Conservation (phyloP, 139 green algal genomes). For the Volvox africanus region DNA sequence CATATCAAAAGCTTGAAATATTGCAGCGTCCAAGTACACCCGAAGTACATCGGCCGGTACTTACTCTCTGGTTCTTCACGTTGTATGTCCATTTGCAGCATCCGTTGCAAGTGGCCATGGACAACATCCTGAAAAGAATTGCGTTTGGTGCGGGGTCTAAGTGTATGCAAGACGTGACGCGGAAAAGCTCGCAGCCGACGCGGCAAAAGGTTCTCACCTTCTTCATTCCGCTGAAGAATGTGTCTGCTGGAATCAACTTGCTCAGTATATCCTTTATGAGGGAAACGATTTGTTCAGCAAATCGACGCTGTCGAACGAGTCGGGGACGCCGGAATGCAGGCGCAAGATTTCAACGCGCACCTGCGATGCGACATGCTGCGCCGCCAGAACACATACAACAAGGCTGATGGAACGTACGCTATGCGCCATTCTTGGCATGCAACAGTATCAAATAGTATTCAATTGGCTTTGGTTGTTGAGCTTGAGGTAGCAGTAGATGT, state of each 20-base stretch:
- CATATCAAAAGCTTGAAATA: background rate
- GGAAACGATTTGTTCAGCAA: background rate
- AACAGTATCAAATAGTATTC: background rate
- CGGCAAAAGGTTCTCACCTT: background rate
- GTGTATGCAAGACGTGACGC: background rate
- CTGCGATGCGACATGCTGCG: background rate
- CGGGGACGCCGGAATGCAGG: background rate
- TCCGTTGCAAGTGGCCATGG: conserved; percentile 9
- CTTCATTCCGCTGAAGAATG: background rate
- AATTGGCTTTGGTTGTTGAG: background rate
- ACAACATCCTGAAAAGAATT: background rate
- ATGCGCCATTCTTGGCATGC: background rate
- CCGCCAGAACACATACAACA: background rate
- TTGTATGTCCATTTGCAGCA: background rate
- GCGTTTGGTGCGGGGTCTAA: background rate
- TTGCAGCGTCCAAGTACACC: background rate
- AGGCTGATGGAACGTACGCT: background rate
- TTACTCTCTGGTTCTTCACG: background rate
- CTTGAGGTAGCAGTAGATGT: background rate
- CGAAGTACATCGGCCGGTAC: background rate
- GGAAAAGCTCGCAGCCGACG: background rate
- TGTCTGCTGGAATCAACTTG: background rate
- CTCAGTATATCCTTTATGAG: background rate
- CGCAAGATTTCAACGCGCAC: background rate
- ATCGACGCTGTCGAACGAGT: background rate